A percentile compares a stretch with the other conserved stretches of the same genome.
phyloP scores from a whole-genome alignment of 139 green algal genomes.

The Coelastrella sp. region DNA sequence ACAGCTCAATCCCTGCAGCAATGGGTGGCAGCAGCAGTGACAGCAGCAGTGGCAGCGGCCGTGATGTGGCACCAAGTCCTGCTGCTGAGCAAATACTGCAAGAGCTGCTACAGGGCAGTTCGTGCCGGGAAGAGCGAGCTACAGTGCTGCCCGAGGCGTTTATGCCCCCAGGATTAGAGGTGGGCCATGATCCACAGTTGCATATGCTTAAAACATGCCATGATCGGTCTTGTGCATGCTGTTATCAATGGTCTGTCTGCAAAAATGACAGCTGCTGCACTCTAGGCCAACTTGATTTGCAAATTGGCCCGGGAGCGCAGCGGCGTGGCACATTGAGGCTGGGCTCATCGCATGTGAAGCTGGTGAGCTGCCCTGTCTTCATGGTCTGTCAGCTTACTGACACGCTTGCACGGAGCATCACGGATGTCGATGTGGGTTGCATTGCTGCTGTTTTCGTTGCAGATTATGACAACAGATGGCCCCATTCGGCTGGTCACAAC shows the following conservation, averaged over 20 bases:
- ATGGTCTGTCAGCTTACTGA: too few relatives aligned
- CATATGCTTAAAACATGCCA: neutral
- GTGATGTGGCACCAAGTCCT: neutral
- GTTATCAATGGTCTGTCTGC: neutral
- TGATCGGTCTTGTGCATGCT: neutral
- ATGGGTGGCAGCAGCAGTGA: neutral
- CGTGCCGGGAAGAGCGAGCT: conserved; percentile 52
- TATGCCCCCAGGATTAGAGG: conserved; percentile 50
- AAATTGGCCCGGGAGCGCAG: too few relatives aligned
- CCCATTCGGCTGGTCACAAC: neutral
- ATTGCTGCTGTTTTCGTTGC: neutral
- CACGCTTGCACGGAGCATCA: too few relatives aligned
- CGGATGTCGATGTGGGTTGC: neutral
- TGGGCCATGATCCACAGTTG: neutral
- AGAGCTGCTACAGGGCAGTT: conserved; percentile 42
- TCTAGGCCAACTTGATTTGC: too few relatives aligned
- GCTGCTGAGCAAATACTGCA: conserved; percentile 35
- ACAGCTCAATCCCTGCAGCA: neutral
- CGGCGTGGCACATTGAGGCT: too few relatives aligned
- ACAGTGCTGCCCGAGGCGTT: conserved; percentile 52
- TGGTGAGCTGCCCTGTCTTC: too few relatives aligned
- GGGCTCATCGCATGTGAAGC: too few relatives aligned
- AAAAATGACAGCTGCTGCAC: neutral
- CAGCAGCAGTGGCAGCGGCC: neutral
- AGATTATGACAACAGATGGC: neutral